Percentiles rank a stretch among this genome's conserved stretches.
Conservation (phyloP, 1,139 yeast species). For the Hansenula anomala region DNA sequence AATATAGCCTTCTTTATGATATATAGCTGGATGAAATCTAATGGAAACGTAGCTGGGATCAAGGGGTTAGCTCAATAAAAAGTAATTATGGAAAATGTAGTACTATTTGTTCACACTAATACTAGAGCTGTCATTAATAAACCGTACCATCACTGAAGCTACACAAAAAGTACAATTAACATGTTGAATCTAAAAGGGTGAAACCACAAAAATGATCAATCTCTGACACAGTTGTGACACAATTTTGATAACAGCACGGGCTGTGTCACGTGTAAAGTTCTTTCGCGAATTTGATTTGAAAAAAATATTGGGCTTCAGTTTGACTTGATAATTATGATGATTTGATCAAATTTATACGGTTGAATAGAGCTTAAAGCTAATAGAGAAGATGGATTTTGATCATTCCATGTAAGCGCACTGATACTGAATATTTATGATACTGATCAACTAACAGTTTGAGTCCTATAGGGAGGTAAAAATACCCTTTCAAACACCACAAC, state of each 20-base stretch:
- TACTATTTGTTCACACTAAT: too few relatives aligned
- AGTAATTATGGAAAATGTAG: too few relatives aligned
- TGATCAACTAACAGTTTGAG: too few relatives aligned
- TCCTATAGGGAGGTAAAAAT: conserved; percentile 32
- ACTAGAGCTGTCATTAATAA: too few relatives aligned
- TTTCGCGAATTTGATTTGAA: not conserved
- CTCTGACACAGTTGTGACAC: not conserved
- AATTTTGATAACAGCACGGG: not conserved
- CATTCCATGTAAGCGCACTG: conserved; percentile 13
- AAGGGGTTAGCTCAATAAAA: too few relatives aligned
- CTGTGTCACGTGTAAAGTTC: too few relatives aligned
- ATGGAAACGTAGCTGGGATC: too few relatives aligned
- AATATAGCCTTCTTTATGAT: too few relatives aligned
- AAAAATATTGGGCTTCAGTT: not conserved
- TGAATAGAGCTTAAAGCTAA: too few relatives aligned
- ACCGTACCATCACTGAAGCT: not conserved
- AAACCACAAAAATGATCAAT: not conserved
- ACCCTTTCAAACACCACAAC: conserved; percentile 57
- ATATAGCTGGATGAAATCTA: too few relatives aligned
- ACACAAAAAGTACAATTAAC: not conserved
- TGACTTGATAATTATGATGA: not conserved
- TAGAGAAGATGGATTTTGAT: conserved; percentile 14
- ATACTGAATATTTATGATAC: too few relatives aligned
- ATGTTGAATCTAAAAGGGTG: too few relatives aligned
- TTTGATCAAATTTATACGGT: not conserved